These are phyloP conservation scores for Hondaea fermentalgiana DNA, from an alignment of 108 stramenopile species.

Conservation along the genomic window DNA sequence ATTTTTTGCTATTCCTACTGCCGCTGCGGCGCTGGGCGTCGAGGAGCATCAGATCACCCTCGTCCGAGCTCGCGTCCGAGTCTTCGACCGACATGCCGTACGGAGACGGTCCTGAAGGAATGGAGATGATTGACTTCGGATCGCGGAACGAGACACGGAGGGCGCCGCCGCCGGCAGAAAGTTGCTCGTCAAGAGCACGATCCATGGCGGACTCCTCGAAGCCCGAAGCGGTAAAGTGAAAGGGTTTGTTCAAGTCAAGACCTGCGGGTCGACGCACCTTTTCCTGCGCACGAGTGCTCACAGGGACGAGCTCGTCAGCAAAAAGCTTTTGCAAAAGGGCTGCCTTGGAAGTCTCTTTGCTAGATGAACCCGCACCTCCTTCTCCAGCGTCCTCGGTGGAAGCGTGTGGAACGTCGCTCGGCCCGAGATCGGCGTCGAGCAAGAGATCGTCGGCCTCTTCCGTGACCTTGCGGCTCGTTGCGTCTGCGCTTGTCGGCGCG, in stretches of 20 bases:
- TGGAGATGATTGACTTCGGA: constrained; percentile 3
- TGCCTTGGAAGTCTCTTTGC: neutral
- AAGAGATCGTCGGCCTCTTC: neutral
- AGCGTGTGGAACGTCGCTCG: no score
- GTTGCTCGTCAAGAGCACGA: neutral
- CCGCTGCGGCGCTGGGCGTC: neutral
- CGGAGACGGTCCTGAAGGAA: neutral
- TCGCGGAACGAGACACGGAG: neutral
- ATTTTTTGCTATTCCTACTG: no score
- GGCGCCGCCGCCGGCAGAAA: neutral
- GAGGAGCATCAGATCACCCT: neutral
- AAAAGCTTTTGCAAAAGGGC: neutral
- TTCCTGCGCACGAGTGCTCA: constrained; percentile 37
- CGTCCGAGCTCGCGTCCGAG: neutral
- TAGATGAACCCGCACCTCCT: no score
- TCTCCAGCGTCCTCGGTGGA: no score
- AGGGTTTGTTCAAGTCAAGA: constrained; percentile 31
- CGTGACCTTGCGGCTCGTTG: no score
- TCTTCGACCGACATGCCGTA: neutral
- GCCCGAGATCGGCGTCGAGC: neutral
- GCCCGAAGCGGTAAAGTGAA: neutral
- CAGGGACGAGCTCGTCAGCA: constrained; percentile 20
- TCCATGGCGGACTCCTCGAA: neutral
- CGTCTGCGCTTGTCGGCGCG: no score
- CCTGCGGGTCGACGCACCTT: constrained; percentile 41